Conservation (phyloP, 208 protist genomes). For the Angomonas deanei region DNA sequence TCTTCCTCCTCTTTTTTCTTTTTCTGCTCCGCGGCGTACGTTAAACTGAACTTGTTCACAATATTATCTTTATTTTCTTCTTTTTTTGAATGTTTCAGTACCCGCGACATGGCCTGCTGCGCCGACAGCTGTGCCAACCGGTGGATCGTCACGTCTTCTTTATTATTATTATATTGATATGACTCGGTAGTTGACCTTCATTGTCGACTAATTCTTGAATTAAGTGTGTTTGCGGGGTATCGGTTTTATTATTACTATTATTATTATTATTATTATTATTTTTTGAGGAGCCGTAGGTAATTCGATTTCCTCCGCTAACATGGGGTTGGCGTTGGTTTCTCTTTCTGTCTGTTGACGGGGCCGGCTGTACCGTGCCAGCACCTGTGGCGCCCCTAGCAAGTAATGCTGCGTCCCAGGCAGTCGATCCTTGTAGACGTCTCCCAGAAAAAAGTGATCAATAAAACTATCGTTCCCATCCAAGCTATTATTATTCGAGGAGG, state of each 20-base stretch:
- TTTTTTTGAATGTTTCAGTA: slow-evolving; percentile 13
- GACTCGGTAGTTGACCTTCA: slow-evolving; percentile 27
- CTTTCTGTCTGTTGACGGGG: neutral
- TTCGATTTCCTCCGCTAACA: slow-evolving; percentile 1
- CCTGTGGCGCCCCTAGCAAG: neutral
- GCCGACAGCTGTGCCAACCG: slow-evolving; percentile 49
- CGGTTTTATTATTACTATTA: neutral
- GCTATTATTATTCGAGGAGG: slow-evolving; percentile 19
- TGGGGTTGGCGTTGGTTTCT: neutral
- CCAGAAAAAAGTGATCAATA: neutral
- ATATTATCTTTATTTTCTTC: neutral
- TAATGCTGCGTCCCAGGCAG: neutral
- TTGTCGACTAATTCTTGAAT: slow-evolving; percentile 57
- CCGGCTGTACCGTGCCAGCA: neutral
- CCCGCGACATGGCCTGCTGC: slow-evolving; percentile 38
- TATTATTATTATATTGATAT: slow-evolving; percentile 7
- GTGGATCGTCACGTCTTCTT: slow-evolving; percentile 25
- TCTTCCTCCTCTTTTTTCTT: slow-evolving; percentile 21
- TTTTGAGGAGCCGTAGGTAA: neutral
- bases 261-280: slow-evolving; percentile 4
- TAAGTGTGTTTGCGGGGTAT: slow-evolving; percentile 26
- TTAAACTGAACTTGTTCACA: slow-evolving; percentile 26
- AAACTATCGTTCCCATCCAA: no score
- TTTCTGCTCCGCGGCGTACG: slow-evolving; percentile 22
- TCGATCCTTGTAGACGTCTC: neutral